Conservation (phyloP, 2,329 filamentous ascomycete species). For the Phialophora chinensis region DNA sequence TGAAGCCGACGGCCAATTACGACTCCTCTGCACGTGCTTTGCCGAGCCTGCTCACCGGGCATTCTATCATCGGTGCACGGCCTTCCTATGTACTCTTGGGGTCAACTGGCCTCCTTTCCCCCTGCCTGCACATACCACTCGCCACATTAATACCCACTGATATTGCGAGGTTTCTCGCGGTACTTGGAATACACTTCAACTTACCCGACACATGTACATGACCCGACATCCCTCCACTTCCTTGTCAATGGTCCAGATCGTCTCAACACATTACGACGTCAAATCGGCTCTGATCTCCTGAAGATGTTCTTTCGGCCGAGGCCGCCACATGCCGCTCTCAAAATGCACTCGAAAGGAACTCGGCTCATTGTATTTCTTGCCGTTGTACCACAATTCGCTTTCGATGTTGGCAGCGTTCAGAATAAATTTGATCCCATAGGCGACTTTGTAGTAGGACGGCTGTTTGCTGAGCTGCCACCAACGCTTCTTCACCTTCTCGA, state of each 20-base stretch:
- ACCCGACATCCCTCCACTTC: neutral
- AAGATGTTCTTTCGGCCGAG: conserved; percentile 12
- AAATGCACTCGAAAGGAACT: conserved; percentile 14
- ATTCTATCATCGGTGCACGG: neutral
- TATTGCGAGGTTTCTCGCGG: neutral
- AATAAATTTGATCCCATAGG: conserved; percentile 11
- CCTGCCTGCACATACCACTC: neutral
- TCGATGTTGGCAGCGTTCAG: conserved; percentile 15
- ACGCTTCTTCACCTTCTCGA: conserved; percentile 16
- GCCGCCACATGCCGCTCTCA: conserved; percentile 16
- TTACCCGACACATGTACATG: neutral
- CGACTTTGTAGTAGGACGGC: conserved; percentile 15
- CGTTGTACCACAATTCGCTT: conserved; percentile 12
- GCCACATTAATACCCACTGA: neutral
- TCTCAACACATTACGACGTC: neutral
- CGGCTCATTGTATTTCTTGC: conserved; percentile 3
- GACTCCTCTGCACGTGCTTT: neutral
- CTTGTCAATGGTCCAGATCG: neutral
- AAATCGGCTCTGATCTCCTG: neutral
- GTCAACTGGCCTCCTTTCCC: no score
- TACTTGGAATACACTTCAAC: neutral
- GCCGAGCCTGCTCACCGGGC: neutral
- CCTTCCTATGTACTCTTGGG: neutral
- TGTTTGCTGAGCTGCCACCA: conserved; percentile 11
- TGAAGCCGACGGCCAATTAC: conserved; percentile 15